Evolutionary conservation across 768 basidiomycete species (phyloP), one percentile per base, ranked within the genome.

Genomic region (Tylopilus sp.): DNA sequence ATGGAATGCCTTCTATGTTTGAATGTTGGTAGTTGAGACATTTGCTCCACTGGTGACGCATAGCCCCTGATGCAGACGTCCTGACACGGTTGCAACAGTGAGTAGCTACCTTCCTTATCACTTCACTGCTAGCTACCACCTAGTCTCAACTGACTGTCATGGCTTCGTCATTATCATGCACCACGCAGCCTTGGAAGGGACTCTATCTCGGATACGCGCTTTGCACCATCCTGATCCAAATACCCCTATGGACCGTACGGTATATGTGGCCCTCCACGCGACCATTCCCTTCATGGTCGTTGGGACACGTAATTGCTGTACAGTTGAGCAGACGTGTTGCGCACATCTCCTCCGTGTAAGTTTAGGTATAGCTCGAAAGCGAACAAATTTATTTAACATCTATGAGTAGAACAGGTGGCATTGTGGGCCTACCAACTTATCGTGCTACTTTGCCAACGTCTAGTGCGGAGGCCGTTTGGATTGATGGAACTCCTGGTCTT

Each of bases 171-270:
- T 29, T 44, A 28, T 50, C 42, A 40, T 60, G 28, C 48, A 38
- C 48, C 26, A 36, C 50, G 10, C 82, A 83, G 56, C 80, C 82
- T 10, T 61, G 78, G 65, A 82, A 80, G 59, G 69, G 65, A 10
- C 50, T 81, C 30, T 83, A 79, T 63, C 58, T 82, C 25, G 61
- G 68, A 7, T 80, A 78, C 59, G 72, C 75, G 44, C 42, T 78
- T 19, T 29, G 77, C 16, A 59, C 73, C 6, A 48, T 75, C 31
- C 69, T 79, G 36, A 31, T 84, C 30, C 75, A 75, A 26, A 42
- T 81, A 43, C 82, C 83, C 3, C 57, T 76, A 41, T 82, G 82
- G 80, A 56, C 69, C 19, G 48, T 82, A 8, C 52, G 73, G 17
- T 70, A 73, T 26, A 55, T 74, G 43, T 49, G 44, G 21, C 58